Percentiles rank a stretch among this genome's conserved stretches.
Conservation (phyloP, 257 asterid genomes). For the Agastache rugosa region DNA sequence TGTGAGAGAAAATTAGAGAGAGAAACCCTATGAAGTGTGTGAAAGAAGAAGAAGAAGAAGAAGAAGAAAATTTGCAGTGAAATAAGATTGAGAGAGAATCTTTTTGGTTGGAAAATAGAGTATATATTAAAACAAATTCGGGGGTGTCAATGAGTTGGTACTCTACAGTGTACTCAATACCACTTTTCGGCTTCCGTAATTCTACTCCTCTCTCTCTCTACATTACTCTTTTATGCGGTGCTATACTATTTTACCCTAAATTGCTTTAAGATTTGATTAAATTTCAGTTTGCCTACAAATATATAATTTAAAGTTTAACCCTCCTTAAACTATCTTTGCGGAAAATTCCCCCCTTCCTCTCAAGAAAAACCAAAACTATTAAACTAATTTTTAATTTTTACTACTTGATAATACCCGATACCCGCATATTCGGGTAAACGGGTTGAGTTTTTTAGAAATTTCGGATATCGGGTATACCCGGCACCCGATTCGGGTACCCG, state of each 20-base stretch:
- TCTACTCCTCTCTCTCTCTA: constrained; percentile 23
- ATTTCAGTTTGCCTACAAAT: background rate
- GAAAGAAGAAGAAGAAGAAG: constrained; percentile 20
- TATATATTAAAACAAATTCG: background rate
- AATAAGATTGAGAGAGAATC: constrained; percentile 36
- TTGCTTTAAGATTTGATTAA: background rate
- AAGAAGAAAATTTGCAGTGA: constrained; percentile 37
- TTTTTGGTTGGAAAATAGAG: constrained; percentile 31
- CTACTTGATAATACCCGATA: no score
- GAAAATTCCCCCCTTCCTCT: no score
- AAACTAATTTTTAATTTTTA: no score
- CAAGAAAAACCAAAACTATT: no score
- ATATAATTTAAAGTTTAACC: no score
- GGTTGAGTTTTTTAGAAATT: no score
- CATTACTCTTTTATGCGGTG: constrained; percentile 29
- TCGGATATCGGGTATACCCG: no score
- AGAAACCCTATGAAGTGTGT: constrained; percentile 40
- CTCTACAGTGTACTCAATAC: constrained; percentile 19
- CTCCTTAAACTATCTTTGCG: no score
- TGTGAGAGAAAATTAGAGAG: constrained; percentile 8
- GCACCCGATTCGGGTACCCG: no score
- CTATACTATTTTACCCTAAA: constrained; percentile 26
- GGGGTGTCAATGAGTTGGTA: constrained; percentile 28
- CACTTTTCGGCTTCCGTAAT: constrained; percentile 17
- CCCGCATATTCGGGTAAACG: no score